Evolutionary conservation across 768 basidiomycete genomes (phyloP).

Genomic region (Suillus ampliporus): DNA sequence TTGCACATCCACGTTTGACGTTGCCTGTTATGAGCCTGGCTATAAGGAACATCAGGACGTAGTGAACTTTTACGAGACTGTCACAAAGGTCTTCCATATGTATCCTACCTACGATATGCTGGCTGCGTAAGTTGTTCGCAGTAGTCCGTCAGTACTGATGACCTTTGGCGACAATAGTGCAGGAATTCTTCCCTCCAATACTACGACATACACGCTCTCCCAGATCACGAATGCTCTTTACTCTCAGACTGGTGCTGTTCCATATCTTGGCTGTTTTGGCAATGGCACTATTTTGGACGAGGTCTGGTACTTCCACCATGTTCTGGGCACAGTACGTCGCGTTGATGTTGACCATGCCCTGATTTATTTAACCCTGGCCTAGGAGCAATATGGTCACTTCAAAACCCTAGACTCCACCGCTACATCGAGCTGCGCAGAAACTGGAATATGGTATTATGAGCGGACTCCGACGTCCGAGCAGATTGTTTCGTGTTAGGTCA

Average conservation of each 20-base stretch:
- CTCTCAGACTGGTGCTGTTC: conserved; percentile 63
- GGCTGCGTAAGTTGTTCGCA: conserved; percentile 51
- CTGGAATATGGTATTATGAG: conserved; percentile 64
- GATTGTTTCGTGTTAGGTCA: conserved; percentile 33
- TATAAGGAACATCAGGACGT: conserved; percentile 72
- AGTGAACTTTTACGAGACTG: conserved; percentile 70
- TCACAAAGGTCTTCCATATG: conserved; percentile 59
- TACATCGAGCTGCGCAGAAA: conserved; percentile 55
- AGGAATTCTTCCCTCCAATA: conserved; percentile 73
- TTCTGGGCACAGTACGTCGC: conserved; percentile 60
- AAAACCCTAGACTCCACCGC: conserved; percentile 64
- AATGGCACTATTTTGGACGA: conserved; percentile 64
- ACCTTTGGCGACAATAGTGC: conserved; percentile 35
- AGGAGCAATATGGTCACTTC: conserved; percentile 69
- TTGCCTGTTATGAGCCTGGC: conserved; percentile 65
- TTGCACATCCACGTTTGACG: conserved; percentile 78
- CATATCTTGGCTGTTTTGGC: conserved; percentile 65
- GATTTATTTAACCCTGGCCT: conserved; percentile 1
- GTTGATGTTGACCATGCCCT: neutral
- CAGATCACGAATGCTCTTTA: conserved; percentile 59
- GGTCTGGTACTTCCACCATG: conserved; percentile 76
- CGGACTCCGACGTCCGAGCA: conserved; percentile 56
- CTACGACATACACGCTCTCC: conserved; percentile 60
- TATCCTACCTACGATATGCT: conserved; percentile 76
- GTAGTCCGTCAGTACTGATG: conserved; percentile 8